Evolutionary conservation across 2,329 filamentous ascomycete genomes (phyloP).

Genomic region (Aspergillus aculeatus): DNA sequence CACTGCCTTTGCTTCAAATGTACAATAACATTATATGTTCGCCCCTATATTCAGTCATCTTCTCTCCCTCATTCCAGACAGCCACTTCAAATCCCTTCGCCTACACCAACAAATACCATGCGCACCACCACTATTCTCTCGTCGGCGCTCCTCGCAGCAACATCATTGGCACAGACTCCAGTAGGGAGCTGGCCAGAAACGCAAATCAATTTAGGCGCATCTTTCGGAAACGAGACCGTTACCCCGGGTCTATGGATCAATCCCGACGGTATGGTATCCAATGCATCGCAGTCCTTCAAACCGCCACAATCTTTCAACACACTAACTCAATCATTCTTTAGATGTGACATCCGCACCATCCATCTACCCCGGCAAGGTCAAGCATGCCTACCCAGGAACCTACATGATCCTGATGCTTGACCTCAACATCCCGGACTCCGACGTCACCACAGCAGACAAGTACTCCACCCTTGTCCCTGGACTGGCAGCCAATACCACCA

Average conservation of each 20-base stretch:
- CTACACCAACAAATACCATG: not conserved
- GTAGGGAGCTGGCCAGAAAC: not conserved
- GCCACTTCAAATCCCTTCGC: no score
- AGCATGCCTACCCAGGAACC: not conserved
- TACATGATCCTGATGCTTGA: not conserved
- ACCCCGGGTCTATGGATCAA: not conserved
- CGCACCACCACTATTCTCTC: not conserved
- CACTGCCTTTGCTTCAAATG: no score
- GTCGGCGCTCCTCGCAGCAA: not conserved
- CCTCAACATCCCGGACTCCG: not conserved
- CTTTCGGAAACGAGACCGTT: not conserved
- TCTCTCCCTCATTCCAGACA: not conserved
- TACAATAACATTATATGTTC: no score
- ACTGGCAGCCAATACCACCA: not conserved
- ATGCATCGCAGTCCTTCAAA: not conserved
- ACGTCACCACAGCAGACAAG: not conserved
- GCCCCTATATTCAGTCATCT: no score
- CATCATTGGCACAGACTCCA: not conserved
- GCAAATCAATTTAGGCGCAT: not conserved
- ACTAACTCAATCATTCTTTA: not conserved
- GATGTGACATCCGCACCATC: not conserved
- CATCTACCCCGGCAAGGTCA: not conserved
- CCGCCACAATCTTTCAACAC: not conserved
- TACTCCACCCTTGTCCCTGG: not conserved
- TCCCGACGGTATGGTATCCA: not conserved